Evolutionary conservation across 2,329 filamentous ascomycete species (phyloP).

Genomic region (Talaromyces sp.): DNA sequence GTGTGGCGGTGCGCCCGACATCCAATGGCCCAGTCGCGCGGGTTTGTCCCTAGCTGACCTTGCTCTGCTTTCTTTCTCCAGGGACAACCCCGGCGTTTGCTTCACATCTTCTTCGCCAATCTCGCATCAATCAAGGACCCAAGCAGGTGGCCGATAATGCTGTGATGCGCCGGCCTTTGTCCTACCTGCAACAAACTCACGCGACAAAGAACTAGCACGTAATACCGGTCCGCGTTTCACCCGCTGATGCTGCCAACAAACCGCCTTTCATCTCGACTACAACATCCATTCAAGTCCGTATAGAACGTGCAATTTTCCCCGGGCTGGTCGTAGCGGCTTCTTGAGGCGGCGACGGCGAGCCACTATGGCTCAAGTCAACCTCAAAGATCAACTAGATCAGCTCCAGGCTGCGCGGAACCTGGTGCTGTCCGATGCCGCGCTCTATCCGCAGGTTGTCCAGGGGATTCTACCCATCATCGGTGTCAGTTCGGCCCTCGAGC

Average conservation of each 20-base stretch:
- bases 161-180: neutral
- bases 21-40: neutral
- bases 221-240: neutral
- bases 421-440: slow-evolving; percentile 76
- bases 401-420: slow-evolving; percentile 86
- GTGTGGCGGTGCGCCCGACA: slow-evolving; percentile 10
- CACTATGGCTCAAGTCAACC: slow-evolving; percentile 53
- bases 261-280: neutral
- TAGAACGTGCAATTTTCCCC: neutral
- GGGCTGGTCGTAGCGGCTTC: neutral
- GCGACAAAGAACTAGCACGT: neutral
- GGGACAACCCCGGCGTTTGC: neutral
- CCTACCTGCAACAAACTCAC: neutral
- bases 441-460: slow-evolving; percentile 88
- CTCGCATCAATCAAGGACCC: neutral
- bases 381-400: slow-evolving; percentile 76
- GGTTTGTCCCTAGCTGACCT: neutral
- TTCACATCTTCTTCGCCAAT: neutral
- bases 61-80: neutral
- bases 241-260: neutral
- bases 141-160: neutral
- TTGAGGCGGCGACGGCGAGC: slow-evolving; percentile 5
- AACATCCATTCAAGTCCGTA: neutral
- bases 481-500: slow-evolving; percentile 66
- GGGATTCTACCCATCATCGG: slow-evolving; percentile 90